Conservation (phyloP, 768 basidiomycete genomes). For the Mrakia blollopis region DNA sequence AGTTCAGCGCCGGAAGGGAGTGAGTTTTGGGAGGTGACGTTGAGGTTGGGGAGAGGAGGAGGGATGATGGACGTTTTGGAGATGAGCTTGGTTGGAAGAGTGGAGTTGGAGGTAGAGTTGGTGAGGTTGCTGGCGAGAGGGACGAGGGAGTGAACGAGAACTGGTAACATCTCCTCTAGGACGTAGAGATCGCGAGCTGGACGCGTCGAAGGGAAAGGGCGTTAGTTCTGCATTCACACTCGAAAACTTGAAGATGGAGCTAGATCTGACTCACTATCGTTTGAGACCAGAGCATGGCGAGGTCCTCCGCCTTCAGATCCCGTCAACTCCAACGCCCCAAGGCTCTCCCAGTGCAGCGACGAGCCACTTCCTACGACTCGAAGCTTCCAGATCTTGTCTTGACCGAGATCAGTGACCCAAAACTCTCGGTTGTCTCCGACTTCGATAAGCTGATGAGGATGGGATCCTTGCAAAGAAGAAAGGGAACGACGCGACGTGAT, state of each 20-base stretch:
- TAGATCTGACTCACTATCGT: constrained; percentile 7
- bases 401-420: constrained; percentile 29
- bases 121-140: background rate
- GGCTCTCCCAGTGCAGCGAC: background rate
- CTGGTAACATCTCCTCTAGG: constrained; percentile 27
- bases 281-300: constrained; percentile 19
- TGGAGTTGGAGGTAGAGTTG: background rate
- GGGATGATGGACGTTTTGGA: constrained; percentile 30
- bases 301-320: constrained; percentile 32
- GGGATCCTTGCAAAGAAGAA: background rate
- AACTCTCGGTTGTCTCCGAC: constrained; percentile 17
- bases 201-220: background rate
- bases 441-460: constrained; percentile 28
- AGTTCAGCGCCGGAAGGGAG: constrained; percentile 20
- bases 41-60: constrained; percentile 1
- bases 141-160: background rate
- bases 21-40: background rate
- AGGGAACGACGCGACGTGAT: background rate
- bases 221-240: background rate
- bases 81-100: background rate
- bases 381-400: constrained; percentile 25
- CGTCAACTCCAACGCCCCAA: constrained; percentile 16
- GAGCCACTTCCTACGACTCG: background rate
- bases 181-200: constrained; percentile 22
- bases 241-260: background rate